These are phyloP conservation scores for Halophytophthora batemanensis DNA, from an alignment of 352 stramenopile genomes.

Conservation along the genomic window DNA sequence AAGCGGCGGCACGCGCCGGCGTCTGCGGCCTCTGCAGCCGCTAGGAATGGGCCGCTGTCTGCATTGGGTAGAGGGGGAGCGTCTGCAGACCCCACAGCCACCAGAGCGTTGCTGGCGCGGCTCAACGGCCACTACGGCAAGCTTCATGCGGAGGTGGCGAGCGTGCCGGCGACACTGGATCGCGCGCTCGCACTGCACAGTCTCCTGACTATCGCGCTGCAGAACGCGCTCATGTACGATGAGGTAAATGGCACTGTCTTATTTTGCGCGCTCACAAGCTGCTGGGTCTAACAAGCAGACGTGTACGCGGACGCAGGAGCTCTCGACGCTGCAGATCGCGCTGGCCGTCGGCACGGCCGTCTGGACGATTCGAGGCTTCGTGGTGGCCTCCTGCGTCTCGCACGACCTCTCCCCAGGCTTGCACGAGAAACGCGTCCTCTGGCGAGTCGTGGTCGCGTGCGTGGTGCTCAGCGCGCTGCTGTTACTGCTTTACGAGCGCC, in stretches of 20 bases:
- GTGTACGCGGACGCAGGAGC: slow-evolving; percentile 12
- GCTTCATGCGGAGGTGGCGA: slow-evolving; percentile 15
- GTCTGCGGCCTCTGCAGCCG: neutral
- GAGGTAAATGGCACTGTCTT: too few relatives aligned
- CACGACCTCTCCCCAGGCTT: slow-evolving; percentile 5
- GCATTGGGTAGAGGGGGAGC: neutral
- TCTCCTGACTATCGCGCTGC: slow-evolving; percentile 23
- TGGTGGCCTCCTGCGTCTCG: slow-evolving; percentile 17
- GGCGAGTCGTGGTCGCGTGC: slow-evolving; percentile 3
- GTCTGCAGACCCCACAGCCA: slow-evolving; percentile 8
- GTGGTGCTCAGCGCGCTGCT: slow-evolving; percentile 4
- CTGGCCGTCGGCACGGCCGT: slow-evolving; percentile 27
- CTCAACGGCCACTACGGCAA: slow-evolving; percentile 12
- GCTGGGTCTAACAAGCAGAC: neutral
- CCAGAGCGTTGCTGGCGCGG: slow-evolving; percentile 4
- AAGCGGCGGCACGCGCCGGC: slow-evolving; percentile 25
- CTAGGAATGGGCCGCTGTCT: neutral
- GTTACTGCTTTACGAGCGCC: too few relatives aligned
- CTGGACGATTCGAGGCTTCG: slow-evolving; percentile 35
- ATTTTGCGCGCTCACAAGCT: neutral
- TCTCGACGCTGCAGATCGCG: slow-evolving; percentile 25
- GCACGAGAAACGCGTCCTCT: slow-evolving; percentile 4
- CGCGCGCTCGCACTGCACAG: slow-evolving; percentile 35
- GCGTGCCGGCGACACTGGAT: slow-evolving; percentile 23
- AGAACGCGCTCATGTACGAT: slow-evolving; percentile 44